phyloP scores from a whole-genome alignment of 108 stramenopile genomes.

The Skeletonema menzelii region DNA sequence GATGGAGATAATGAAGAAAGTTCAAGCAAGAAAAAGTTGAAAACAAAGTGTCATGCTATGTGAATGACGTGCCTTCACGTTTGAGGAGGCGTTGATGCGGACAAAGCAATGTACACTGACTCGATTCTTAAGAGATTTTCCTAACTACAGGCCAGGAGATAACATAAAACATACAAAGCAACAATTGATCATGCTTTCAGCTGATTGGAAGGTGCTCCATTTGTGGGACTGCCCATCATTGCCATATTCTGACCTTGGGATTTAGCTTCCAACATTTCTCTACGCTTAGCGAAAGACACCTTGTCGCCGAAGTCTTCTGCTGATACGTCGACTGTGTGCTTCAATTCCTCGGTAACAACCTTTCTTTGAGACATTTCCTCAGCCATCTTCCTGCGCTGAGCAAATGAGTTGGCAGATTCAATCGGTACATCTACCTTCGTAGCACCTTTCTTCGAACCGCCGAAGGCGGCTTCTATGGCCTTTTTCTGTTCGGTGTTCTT shows the following conservation, averaged over 20 bases:
- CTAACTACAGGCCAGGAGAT: neutral
- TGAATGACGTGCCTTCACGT: neutral
- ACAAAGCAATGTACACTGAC: neutral
- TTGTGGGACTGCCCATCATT: neutral
- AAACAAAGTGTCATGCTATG: slow-evolving; percentile 2
- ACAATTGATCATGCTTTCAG: neutral
- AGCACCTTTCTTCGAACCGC: neutral
- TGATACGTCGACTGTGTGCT: neutral
- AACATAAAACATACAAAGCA: neutral
- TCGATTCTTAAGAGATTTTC: neutral
- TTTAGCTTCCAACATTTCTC: slow-evolving; percentile 2
- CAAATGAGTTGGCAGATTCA: neutral
- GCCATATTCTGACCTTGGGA: neutral
- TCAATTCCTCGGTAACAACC: neutral
- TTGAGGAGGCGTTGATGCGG: neutral
- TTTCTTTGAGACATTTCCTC: neutral
- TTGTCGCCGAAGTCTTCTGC: neutral
- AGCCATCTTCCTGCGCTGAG: neutral
- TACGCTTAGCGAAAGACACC: neutral
- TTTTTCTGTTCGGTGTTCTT: neutral
- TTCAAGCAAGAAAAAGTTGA: neutral
- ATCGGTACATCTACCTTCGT: neutral
- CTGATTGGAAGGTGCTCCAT: neutral
- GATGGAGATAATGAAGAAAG: slow-evolving; percentile 1
- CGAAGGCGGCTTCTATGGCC: slow-evolving; percentile 1